Conservation (phyloP, 805 yeast genomes). For the Metschnikowia peoriensis region DNA sequence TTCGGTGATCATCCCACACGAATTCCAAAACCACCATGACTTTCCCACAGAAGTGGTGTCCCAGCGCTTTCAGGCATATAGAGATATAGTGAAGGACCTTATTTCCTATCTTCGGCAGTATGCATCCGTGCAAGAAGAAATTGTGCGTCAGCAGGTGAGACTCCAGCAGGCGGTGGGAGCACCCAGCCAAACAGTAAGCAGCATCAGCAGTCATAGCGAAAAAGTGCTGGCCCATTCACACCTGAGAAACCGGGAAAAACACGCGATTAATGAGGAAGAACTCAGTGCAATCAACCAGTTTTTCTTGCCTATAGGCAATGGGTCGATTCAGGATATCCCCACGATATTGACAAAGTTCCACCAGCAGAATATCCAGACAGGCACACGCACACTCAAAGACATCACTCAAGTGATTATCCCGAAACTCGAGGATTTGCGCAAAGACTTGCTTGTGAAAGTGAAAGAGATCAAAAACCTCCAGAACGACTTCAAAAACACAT, state of each 20-base stretch:
- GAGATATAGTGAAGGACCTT: conserved; percentile 71
- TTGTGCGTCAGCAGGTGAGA: conserved; percentile 76
- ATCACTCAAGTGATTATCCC: conserved; percentile 49
- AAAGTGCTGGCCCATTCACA: conserved; percentile 12
- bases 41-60: conserved; percentile 86
- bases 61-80: conserved; percentile 81
- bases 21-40: conserved; percentile 32
- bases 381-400: conserved; percentile 48
- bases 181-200: conserved; percentile 9
- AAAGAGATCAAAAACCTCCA: conserved; percentile 81
- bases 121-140: conserved; percentile 84
- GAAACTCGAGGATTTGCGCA: conserved; percentile 53
- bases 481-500: conserved; percentile 79
- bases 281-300: conserved; percentile 41
- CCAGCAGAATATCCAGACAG: conserved; percentile 37
- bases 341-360: conserved; percentile 55
- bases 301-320: conserved; percentile 75
- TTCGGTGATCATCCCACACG: conserved; percentile 39
- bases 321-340: conserved; percentile 83
- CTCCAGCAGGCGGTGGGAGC: conserved; percentile 66
- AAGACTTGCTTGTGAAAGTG: conserved; percentile 79
- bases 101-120: conserved; percentile 74
- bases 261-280: conserved; percentile 27
- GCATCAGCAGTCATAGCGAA: conserved; percentile 2
- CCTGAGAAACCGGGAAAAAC: conserved; percentile 8